phyloP scores from a whole-genome alignment of 2,329 filamentous ascomycete genomes.

The Penicillium sp. region DNA sequence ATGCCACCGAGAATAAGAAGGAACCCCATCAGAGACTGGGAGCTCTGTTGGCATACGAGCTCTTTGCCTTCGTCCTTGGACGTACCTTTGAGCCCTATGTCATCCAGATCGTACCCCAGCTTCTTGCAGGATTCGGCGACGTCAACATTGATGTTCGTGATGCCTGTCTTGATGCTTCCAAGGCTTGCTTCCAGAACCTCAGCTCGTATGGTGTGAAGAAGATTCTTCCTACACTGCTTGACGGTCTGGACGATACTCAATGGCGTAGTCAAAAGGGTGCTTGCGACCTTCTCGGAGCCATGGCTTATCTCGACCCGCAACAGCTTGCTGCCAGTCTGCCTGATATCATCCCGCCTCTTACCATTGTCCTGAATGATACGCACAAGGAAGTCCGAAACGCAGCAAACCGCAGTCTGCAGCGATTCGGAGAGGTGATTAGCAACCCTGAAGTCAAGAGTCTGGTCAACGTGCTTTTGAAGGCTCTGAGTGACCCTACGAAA shows the following conservation, averaged over 20 bases:
- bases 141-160: conserved; percentile 84
- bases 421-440: conserved; percentile 96
- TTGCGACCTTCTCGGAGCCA: conserved; percentile 92
- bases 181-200: conserved; percentile 87
- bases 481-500: conserved; percentile 93
- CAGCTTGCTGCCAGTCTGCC: conserved; percentile 89
- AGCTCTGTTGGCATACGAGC: conserved; percentile 83
- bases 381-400: conserved; percentile 94
- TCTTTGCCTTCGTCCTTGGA: conserved; percentile 81
- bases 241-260: conserved; percentile 89
- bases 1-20: conserved; percentile 92
- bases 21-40: conserved; percentile 85
- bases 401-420: conserved; percentile 92
- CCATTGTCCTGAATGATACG: conserved; percentile 90
- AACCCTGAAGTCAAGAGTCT: conserved; percentile 96
- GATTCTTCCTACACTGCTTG: conserved; percentile 84
- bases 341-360: conserved; percentile 94
- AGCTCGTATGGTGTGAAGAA: conserved; percentile 96
- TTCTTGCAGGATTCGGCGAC: conserved; percentile 87
- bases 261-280: conserved; percentile 99
- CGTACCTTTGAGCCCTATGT: conserved; percentile 94
- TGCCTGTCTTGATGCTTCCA: conserved; percentile 86
- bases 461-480: conserved; percentile 88
- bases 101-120: conserved; percentile 88
- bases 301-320: conserved; percentile 96